Evolutionary conservation across 2,329 filamentous ascomycete genomes (phyloP).

Genomic region (Iodosphaeria phyllophila): DNA sequence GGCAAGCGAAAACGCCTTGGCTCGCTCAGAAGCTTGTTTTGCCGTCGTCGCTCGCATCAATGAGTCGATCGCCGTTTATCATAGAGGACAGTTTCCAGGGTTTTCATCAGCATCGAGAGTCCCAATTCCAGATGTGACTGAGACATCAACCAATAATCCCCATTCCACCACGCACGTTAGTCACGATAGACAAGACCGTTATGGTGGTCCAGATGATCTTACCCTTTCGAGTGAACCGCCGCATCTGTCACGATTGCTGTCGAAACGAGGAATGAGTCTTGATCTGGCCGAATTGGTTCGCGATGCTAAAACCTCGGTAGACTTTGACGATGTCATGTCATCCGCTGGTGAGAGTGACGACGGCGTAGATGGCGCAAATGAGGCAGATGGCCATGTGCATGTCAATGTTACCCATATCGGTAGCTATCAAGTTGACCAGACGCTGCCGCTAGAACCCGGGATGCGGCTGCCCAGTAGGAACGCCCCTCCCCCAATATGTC

Average conservation of each 20-base stretch:
- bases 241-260: constrained; percentile 47
- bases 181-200: background rate
- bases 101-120: constrained; percentile 23
- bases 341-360: constrained; percentile 36
- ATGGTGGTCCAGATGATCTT: too few species aligned
- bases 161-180: constrained; percentile 9
- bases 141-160: constrained; percentile 9
- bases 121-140: constrained; percentile 6
- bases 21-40: constrained; percentile 34
- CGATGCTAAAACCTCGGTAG: constrained; percentile 36
- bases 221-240: constrained; percentile 40
- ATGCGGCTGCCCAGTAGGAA: constrained; percentile 42
- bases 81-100: constrained; percentile 30
- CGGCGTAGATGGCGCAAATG: constrained; percentile 19
- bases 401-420: too few species aligned
- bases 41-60: constrained; percentile 28
- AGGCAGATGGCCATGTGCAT: too few species aligned
- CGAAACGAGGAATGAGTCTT: constrained; percentile 38
- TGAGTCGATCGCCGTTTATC: constrained; percentile 31
- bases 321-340: constrained; percentile 28
- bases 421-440: too few species aligned
- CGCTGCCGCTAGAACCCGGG: constrained; percentile 9
- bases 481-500: constrained; percentile 4
- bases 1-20: constrained; percentile 34
- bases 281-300: constrained; percentile 38